Evolutionary conservation across 768 basidiomycete species (phyloP), one percentile per base, ranked within the genome.

Genomic region (Rhodosporidiobolus odoratus): DNA sequence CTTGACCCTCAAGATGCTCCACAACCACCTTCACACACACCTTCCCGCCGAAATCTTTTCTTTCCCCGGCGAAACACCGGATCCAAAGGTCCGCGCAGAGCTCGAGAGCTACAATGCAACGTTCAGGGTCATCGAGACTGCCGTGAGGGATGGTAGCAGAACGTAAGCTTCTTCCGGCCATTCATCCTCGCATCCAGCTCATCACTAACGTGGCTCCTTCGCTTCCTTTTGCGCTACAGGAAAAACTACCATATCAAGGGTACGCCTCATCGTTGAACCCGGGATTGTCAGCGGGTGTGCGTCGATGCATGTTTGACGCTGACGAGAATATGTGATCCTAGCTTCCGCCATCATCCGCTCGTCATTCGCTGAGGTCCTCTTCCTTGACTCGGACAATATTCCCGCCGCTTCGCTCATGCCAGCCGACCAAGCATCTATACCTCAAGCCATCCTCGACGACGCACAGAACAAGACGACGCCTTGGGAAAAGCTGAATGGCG

Each of bases 31-130:
- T 47, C 56, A 75, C 19, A 74, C 66, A 23, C 65, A 66, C n/a
- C 74, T 79, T 41, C 76, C 77, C 17, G 68, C 73, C 21, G 75
- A 77, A 48, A 76, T 79, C 58, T 79, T 75, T 63, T 81, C 81
- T 59, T 82, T 82, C 68, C 81, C 81, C 4, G 77, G 76, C 25
- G 81, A 82, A 68, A 58, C 62, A 7, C 81, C 80, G 0, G 58
- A 68, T 4, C n/a, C 21, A 2, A 47, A 66, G 34, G 62, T 77
- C 16, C 67, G 75, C 9, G 69, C 53, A n/a, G 74, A 74, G 50
- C 71, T 82, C 25, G 78, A 81, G 58, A 76, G 75, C 8, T 72
- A 66, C 37, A 80, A 79, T 2, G 75, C 79, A 23, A 72, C 59
- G n/a, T 76, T 77, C 40, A 78, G 80, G 60, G 50, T 61, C 2